phyloP scores from a whole-genome alignment of 2,329 filamentous ascomycete genomes.

The Sporothrix phasma region DNA sequence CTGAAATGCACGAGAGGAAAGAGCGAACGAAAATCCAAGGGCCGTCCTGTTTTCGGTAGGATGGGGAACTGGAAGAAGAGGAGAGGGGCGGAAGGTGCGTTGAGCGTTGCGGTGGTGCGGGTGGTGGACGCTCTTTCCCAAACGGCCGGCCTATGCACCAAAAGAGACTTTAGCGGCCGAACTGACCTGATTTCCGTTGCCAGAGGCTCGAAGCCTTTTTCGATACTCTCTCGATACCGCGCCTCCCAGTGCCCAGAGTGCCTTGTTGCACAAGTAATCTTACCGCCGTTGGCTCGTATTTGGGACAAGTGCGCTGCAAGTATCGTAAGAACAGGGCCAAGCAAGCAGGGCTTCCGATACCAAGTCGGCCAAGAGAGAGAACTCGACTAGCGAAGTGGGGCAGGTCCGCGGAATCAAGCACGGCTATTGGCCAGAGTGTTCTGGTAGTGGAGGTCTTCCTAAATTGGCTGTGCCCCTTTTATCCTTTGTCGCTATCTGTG shows the following conservation, averaged over 20 bases:
- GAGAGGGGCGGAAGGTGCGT: background rate
- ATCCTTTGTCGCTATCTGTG: background rate
- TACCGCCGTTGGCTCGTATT: background rate
- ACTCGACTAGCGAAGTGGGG: constrained; percentile 11
- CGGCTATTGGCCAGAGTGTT: background rate
- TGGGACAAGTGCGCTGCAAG: background rate
- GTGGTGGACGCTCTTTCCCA: background rate
- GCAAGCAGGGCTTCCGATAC: background rate
- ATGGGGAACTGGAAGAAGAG: background rate
- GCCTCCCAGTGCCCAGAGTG: background rate
- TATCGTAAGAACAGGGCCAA: too few relatives aligned
- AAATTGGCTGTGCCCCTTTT: constrained; percentile 5
- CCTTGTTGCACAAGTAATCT: background rate
- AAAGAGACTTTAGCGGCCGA: background rate
- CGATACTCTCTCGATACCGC: too few relatives aligned
- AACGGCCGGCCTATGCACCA: background rate
- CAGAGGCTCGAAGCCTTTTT: too few relatives aligned
- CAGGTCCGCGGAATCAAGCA: background rate
- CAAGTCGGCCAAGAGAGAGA: background rate
- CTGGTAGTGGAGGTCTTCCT: background rate
- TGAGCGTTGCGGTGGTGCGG: constrained; percentile 6
- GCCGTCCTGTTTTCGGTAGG: background rate
- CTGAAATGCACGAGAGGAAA: constrained; percentile 8
- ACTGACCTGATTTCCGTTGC: background rate
- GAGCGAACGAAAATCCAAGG: constrained; percentile 1